Percentiles rank a stretch among this genome's conserved stretches.
phyloP scores from a whole-genome alignment of 2,329 filamentous ascomycete species.

The Aureobasidium sp. region DNA sequence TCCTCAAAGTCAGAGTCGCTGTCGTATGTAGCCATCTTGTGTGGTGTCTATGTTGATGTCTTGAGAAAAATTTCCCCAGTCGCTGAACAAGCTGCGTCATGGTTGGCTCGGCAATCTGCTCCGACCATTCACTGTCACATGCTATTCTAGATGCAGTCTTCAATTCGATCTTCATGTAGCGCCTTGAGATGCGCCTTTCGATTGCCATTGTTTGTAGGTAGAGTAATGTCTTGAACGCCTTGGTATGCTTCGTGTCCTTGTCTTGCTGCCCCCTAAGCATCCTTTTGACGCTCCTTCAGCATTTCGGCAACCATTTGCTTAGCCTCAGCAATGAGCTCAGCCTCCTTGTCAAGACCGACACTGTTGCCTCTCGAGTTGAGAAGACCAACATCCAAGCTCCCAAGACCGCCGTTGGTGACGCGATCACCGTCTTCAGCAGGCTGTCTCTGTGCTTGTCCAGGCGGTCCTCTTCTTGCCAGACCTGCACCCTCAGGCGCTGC shows the following conservation, averaged over 20 bases:
- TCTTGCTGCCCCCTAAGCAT: not conserved
- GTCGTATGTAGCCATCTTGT: constrained; percentile 60
- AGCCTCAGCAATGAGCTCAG: constrained; percentile 63
- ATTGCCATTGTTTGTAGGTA: not conserved
- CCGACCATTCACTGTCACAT: not conserved
- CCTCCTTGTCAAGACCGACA: constrained; percentile 74
- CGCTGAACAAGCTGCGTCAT: not conserved
- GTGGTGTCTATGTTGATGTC: not conserved
- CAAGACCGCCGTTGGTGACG: constrained; percentile 38
- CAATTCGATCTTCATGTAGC: too few relatives aligned
- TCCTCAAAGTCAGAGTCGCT: constrained; percentile 65
- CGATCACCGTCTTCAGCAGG: constrained; percentile 19
- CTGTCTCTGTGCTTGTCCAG: constrained; percentile 9
- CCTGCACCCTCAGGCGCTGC: constrained; percentile 12
- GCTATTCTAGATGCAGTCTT: not conserved
- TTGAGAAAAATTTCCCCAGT: constrained; percentile 6
- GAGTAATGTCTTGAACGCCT: not conserved
- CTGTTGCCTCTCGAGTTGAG: constrained; percentile 78
- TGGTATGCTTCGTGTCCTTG: not conserved
- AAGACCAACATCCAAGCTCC: constrained; percentile 71
- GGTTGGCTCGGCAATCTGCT: not conserved
- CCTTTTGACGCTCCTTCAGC: constrained; percentile 7
- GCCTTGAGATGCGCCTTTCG: not conserved
- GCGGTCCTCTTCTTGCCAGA: constrained; percentile 10
- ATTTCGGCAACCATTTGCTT: constrained; percentile 43